Evolutionary conservation across 1,139 yeast genomes (phyloP), one percentile per base, ranked within the genome.

Genomic region (Hanseniaspora sp.): DNA sequence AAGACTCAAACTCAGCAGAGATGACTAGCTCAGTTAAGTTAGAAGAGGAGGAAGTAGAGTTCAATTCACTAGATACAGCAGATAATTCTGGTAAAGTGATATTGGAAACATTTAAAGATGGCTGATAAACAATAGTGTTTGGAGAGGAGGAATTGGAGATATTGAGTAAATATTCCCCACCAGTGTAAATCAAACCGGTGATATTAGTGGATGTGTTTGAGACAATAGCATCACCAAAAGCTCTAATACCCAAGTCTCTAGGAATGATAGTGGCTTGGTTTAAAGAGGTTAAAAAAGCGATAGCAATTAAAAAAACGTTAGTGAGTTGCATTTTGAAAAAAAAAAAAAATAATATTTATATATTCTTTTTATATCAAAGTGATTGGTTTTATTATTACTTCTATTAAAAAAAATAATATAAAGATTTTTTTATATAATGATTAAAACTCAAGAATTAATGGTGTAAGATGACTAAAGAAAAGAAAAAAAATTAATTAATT

Each of bases 21-120:
- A 65, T 56, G 17, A 64, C 65, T 23, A 61, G 61, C 54, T 63
- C 64, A 31, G 59, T 58, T 52, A 61, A 56, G 6, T 56, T 42
- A 39, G 58, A 57, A 33, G 58, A 49, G n/a, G 52, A 56, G 37
- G 59, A 29, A 28, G 66, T 60, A 15, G 53, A 48, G 56, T 63
- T 60, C 39, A 63, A 46, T 12, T 38, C 17, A 4, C 35, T 1
- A 7, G 54, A 34, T 6, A 48, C 42, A 15, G 23, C 31, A 7
- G 48, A 31, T 13, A 54, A 23, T 34, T 54, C 57, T 23, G 57
- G 43, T 30, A 55, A 39, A 17, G 64, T 64, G 34, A 63, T 61
- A 46, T 59, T 58, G 57, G 63, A 62, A 43, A 63, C 54, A 56
- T 65, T 61, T 13, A 65, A 59, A 39, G 61, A 51, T 57, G 63